Evolutionary conservation across 2,329 filamentous ascomycete species (phyloP), one percentile per base, ranked within the genome.

Genomic region (Colletotrichum karsti): DNA sequence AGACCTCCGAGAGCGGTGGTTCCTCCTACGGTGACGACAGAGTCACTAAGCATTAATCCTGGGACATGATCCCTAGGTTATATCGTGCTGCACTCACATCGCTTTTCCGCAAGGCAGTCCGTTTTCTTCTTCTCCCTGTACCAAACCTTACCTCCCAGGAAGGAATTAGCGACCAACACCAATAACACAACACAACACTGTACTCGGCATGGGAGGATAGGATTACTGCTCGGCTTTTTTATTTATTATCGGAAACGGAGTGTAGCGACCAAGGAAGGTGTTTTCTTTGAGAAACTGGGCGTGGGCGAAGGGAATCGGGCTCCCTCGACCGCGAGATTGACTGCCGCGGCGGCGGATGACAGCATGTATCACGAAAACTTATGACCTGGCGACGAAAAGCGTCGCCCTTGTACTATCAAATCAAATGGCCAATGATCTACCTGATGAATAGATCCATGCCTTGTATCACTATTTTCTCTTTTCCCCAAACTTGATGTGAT

Each of bases 1-100:
- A 88, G 75, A 84, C 83, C 66, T 89, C 88, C 70, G 90, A 89
- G 78, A 89, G 84, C 74, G 83, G 81, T 72, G 86, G 85, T 74
- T 92, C 88, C 76, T 75, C 79, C 71, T 76, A 78, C 72, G 85
- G 87, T 59, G 85, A 88, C 71, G 86, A 88, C 65, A 79, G 81
- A 73, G 65, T 77, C 35, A 70, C 70, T 70, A 68, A 71, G 55
- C 66, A 69, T 63, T 69, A 62, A 67, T 55, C 15, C 8, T 24
- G 20, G 18, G 48, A 41, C 57, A 10, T 13, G 20, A 7, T 26
- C 33, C 22, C 22, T 24, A 37, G 37, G 7, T 56, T 35, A 18
- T 20, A 35, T 67, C 30, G 60, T 57, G 51, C 56, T 67, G 53
- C 53, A 44, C 24, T 28, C 37, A 46, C 26, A 33, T 41, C 46